A percentile compares a stretch with the other conserved stretches of the same genome.
Evolutionary conservation across 2,329 filamentous ascomycete species (phyloP).

Genomic region (Rhynchosporium agropyri): DNA sequence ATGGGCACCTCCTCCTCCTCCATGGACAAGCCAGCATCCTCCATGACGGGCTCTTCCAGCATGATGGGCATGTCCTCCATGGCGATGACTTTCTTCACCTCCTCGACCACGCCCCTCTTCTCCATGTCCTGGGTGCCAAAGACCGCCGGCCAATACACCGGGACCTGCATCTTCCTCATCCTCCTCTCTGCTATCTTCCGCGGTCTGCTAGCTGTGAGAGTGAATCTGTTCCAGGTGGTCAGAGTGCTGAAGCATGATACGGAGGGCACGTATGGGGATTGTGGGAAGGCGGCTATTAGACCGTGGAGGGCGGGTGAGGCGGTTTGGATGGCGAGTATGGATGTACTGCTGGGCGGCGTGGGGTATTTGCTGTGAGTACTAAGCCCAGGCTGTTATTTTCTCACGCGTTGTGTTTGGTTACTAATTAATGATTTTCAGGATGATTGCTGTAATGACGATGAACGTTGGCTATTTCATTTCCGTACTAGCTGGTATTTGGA

Average conservation of each 20-base stretch:
- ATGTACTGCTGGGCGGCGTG: conserved; percentile 68
- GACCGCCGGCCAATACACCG: conserved; percentile 73
- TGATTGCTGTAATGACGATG: conserved; percentile 87
- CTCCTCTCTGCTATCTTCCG: conserved; percentile 70
- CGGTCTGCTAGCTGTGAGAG: conserved; percentile 67
- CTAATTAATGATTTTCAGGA: conserved; percentile 53
- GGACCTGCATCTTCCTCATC: conserved; percentile 87
- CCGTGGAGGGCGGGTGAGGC: conserved; percentile 79
- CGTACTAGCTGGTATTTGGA: conserved; percentile 71
- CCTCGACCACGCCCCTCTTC: conserved; percentile 64
- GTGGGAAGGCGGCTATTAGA: not conserved
- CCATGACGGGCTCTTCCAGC: conserved; percentile 32
- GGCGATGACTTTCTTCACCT: conserved; percentile 65
- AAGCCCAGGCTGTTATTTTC: too few species aligned
- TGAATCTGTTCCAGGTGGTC: conserved; percentile 22
- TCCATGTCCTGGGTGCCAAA: conserved; percentile 75
- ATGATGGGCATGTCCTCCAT: conserved; percentile 64
- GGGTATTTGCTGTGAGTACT: conserved; percentile 44
- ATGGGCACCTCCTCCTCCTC: conserved; percentile 10
- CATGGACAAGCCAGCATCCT: conserved; percentile 63
- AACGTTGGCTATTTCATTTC: conserved; percentile 82
- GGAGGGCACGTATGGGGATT: conserved; percentile 5
- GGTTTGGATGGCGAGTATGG: conserved; percentile 67
- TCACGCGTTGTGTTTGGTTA: too few species aligned
- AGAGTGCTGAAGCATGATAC: conserved; percentile 10